phyloP scores from a whole-genome alignment of 169 alveolate genomes.

The Neospora caninum region DNA sequence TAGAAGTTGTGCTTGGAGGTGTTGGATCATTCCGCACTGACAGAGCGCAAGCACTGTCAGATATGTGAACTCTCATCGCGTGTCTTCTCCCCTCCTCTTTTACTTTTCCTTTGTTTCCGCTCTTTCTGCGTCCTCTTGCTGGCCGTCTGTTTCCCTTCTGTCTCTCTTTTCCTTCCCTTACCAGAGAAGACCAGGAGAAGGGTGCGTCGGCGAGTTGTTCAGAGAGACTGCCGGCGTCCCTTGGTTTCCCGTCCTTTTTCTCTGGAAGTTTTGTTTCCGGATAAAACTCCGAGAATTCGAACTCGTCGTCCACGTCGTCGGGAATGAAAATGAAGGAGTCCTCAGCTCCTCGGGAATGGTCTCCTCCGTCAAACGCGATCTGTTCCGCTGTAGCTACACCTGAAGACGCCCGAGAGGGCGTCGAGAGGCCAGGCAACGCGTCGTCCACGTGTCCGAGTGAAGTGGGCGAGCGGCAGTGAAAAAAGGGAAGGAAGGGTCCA shows the following conservation, averaged over 20 bases:
- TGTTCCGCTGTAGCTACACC: not conserved
- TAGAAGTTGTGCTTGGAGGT: no score
- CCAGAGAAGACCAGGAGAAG: not conserved
- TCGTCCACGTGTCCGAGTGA: not conserved
- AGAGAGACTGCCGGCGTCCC: not conserved
- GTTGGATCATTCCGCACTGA: no score
- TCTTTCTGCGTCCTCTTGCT: not conserved
- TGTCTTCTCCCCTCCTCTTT: not conserved
- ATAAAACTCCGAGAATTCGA: not conserved
- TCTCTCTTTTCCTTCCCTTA: not conserved
- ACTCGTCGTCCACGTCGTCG: not conserved
- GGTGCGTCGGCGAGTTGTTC: not conserved
- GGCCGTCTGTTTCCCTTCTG: not conserved
- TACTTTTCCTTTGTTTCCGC: not conserved
- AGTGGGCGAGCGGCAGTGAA: not conserved
- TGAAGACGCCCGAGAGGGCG: not conserved
- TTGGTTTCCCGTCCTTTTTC: not conserved
- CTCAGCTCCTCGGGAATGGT: not conserved
- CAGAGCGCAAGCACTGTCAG: no score
- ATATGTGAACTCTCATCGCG: not conserved
- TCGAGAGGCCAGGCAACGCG: not conserved
- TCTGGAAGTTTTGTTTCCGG: not conserved
- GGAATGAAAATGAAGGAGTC: slow-evolving; percentile 5
- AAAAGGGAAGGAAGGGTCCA: no score
- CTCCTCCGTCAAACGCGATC: not conserved